Base-by-base conservation (phyloP, 78 protist species). In the Dictyostelium brefeldianum region DNA sequence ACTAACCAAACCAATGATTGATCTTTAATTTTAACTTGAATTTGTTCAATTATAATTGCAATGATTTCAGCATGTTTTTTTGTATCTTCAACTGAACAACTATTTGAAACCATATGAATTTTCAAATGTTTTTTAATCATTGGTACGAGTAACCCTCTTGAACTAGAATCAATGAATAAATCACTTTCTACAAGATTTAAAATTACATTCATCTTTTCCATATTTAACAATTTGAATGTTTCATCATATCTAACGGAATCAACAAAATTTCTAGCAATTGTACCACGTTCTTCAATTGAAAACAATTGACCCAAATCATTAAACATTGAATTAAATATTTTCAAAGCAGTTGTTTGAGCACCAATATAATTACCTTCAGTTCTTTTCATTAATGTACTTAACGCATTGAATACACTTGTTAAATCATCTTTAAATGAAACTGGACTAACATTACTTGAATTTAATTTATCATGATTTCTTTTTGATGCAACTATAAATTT, bases 201-300 rank as follows among this genome's bases (percentile, higher is more conserved):
- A 18, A 89, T 73, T 29, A 89, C 87, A 47, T 80, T 80, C 94
- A 89, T 80, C 46, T 89, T 89, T 29, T 89, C 94, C 87, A 89
- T 79, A 75, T 89, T 79, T 27, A 89, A 59, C 14, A 80, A 7
- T 27, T 54, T 48, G 20, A 57, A 41, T 3, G 50, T 25, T 50
- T 79, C 94, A 46, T 89, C 94, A n/a, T 75, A 89, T 20, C 87
- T n/a, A 11, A 89, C 94, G 5, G 71, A 50, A 43, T 89, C 87
- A 46, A 89, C 80, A 25, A 89, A 89, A 20, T 75, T 65, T 25
- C 18, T 27, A 8, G 87, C 94, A 25, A 89, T 80, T 20, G 54
- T 62, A 47, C 57, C 14, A 41, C 85, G 47, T 57, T 89, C 94
- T 22, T 80, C 94, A 41, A 80, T 70, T 12, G 94, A 71, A 53